Evolutionary conservation across 2,329 filamentous ascomycete species (phyloP).

Genomic region (Plectosphaerella plurivora): DNA sequence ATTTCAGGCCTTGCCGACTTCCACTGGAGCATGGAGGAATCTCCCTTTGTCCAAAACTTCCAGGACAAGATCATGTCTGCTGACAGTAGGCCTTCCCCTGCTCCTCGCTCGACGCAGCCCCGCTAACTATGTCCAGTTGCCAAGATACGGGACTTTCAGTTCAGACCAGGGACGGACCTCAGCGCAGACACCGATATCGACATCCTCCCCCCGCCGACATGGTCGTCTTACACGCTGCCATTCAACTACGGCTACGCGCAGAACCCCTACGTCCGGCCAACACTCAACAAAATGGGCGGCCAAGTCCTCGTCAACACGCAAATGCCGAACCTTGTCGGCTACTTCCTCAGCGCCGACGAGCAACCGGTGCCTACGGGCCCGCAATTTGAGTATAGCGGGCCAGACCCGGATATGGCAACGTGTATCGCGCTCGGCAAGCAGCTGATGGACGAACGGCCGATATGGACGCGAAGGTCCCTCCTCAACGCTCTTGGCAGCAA

Average conservation of each 20-base stretch:
- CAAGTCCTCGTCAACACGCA: slow-evolving; percentile 52
- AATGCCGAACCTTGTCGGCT: slow-evolving; percentile 52
- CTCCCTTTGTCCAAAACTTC: slow-evolving; percentile 67
- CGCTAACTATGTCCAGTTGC: slow-evolving; percentile 20
- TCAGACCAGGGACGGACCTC: slow-evolving; percentile 54
- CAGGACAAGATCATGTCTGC: slow-evolving; percentile 67
- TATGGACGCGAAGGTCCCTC: slow-evolving; percentile 82
- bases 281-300: slow-evolving; percentile 49
- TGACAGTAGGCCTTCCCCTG: slow-evolving; percentile 46
- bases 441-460: slow-evolving; percentile 68
- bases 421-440: slow-evolving; percentile 60
- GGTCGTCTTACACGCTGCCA: slow-evolving; percentile 68
- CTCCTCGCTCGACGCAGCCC: background rate
- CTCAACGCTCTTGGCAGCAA: slow-evolving; percentile 63
- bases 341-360: slow-evolving; percentile 56
- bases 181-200: slow-evolving; percentile 63
- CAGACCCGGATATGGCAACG: slow-evolving; percentile 56
- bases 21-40: slow-evolving; percentile 68
- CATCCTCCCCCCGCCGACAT: slow-evolving; percentile 74
- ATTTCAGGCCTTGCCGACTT: slow-evolving; percentile 74
- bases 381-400: slow-evolving; percentile 50
- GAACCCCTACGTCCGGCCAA: slow-evolving; percentile 70
- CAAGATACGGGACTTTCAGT: slow-evolving; percentile 51
- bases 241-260: slow-evolving; percentile 82
- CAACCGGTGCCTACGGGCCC: slow-evolving; percentile 62